Evolutionary conservation across 1,284 basidiomycete genomes (phyloP), one percentile per base, ranked within the genome.

Genomic region (Trametes versicolor): DNA sequence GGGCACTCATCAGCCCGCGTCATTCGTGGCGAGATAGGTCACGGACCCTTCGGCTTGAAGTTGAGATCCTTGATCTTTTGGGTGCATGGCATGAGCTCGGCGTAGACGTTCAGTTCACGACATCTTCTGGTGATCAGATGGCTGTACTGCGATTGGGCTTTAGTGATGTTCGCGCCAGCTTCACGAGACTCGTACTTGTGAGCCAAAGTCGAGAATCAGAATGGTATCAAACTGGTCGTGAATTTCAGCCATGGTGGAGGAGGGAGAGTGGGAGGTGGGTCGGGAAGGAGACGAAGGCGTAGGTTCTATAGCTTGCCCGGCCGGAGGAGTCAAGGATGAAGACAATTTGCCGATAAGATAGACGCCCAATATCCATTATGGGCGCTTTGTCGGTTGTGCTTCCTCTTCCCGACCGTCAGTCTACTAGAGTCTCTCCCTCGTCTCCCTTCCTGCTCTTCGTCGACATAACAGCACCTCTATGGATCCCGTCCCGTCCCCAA

Each of bases 81-180:
- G 3, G 97, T 99, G 80, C 98, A 99, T 45, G 98, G 96, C 82
- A 99, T 89, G 78, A 99, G 88, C 83, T 99, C 98, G 68, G 97
- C 98, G 79, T 99, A 99, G 63, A 99, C 95, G 68, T 96, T 96
- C 77, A 97, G 88, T 80, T 99, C 98, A 78, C 98, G 93, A 85
- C 97, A 99, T 89, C 98, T 87, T 77, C 98, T 84, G 21, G 97
- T 98, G 81, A 99, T 99, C 71, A 99, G 85, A 83, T 99, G 98
- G 72, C 97, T 99, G 81, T 99, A 99, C 93, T 98, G 74, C 45
- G 67, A 63, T 70, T 59, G 65, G 69, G 55, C 58, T 61, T 72
- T 45, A 70, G 66, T 60, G 52, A 12, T 4, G 63, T 21, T 51
- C 36, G 10, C 4, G 23, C 2, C 27, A 39, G 23, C 3, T 29